Percentiles rank a stretch among this genome's conserved stretches.
Conservation (phyloP, 2,329 filamentous ascomycete species). For the Colletotrichum falcatum region DNA sequence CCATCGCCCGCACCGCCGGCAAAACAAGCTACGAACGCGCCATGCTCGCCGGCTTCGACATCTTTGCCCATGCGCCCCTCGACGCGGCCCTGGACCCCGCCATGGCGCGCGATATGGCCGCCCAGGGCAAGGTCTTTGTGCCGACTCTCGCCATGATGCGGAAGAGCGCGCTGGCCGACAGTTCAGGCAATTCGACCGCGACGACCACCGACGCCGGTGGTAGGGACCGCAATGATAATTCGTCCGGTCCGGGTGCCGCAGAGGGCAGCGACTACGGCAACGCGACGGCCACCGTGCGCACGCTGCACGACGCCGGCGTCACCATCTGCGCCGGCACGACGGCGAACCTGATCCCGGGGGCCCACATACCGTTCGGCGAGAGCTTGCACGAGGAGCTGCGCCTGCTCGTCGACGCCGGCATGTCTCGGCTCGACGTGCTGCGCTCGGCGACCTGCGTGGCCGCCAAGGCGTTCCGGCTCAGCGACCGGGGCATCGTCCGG, state of each 20-base stretch:
- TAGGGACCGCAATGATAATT: background rate
- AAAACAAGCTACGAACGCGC: conserved; percentile 44
- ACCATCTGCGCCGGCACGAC: conserved; percentile 50
- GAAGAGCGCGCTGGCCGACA: background rate
- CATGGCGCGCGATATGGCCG: conserved; percentile 41
- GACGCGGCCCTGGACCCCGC: conserved; percentile 44
- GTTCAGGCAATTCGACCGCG: background rate
- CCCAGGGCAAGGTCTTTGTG: conserved; percentile 43
- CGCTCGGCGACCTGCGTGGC: conserved; percentile 43
- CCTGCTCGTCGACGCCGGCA: conserved; percentile 43
- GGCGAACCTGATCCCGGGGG: conserved; percentile 41
- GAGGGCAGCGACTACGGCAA: conserved; percentile 43
- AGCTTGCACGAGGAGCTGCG: conserved; percentile 45
- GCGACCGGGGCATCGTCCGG: conserved; percentile 45
- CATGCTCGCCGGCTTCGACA: conserved; percentile 46
- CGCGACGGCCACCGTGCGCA: conserved; percentile 45
- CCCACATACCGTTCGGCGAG: conserved; percentile 39
- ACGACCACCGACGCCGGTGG: too few relatives aligned
- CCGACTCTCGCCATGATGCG: conserved; percentile 46
- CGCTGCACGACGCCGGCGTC: conserved; percentile 46
- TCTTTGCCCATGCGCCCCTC: conserved; percentile 47
- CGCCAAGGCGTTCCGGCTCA: conserved; percentile 43
- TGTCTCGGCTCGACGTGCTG: conserved; percentile 42
- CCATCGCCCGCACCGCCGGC: conserved; percentile 46
- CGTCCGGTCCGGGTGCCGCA: background rate